Conservation (phyloP, 352 stramenopile species). For the Hyaloperonospora arabidopsidis region DNA sequence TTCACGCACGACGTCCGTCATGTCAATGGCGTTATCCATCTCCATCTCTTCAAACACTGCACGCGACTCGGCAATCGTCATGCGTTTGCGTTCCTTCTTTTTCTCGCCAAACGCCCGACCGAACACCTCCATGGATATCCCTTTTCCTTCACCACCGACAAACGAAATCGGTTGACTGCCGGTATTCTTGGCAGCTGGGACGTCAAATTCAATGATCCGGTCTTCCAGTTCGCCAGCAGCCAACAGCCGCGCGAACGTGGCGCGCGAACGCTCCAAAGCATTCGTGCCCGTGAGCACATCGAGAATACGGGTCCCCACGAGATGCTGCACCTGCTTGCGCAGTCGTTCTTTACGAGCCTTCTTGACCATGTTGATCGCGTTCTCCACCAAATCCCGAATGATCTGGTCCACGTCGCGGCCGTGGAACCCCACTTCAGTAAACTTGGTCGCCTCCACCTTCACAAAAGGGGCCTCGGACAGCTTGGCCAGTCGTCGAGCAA, state of each 20-base stretch:
- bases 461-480: slow-evolving; percentile 96
- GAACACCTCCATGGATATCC: slow-evolving; percentile 68
- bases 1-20: slow-evolving; percentile 81
- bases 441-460: slow-evolving; percentile 99
- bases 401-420: slow-evolving; percentile 99
- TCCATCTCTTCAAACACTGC: slow-evolving; percentile 93
- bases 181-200: slow-evolving; percentile 47
- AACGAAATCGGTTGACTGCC: slow-evolving; percentile 58
- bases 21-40: slow-evolving; percentile 91
- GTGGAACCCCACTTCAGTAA: slow-evolving; percentile 99
- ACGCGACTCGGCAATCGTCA: slow-evolving; percentile 91
- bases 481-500: slow-evolving; percentile 94
- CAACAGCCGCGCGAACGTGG: slow-evolving; percentile 91
- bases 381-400: slow-evolving; percentile 98
- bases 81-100: slow-evolving; percentile 87
- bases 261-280: slow-evolving; percentile 62
- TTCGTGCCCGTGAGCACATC: slow-evolving; percentile 90
- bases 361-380: slow-evolving; percentile 94
- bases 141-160: slow-evolving; percentile 54
- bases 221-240: slow-evolving; percentile 73
- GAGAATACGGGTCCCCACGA: slow-evolving; percentile 94
- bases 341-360: slow-evolving; percentile 91
- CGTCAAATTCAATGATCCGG: slow-evolving; percentile 70
- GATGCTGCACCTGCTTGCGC: slow-evolving; percentile 85
- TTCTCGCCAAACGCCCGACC: slow-evolving; percentile 71